Evolutionary conservation across 2,329 filamentous ascomycete genomes (phyloP), one percentile per base, ranked within the genome.

Genomic region (Claviceps humidiphila): DNA sequence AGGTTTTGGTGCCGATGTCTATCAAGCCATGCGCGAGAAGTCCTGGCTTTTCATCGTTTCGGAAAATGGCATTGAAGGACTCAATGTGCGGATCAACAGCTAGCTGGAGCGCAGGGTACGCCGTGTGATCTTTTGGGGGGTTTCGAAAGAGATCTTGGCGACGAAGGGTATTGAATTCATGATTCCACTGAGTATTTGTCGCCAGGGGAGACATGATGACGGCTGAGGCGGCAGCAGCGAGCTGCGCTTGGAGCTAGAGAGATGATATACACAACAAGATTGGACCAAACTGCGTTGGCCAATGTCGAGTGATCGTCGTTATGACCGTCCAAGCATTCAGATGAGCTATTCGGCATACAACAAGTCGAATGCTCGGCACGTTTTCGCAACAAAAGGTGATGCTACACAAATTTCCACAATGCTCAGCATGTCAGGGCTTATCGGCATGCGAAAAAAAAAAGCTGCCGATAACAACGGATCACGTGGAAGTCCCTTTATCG

Each of bases 71-170:
- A 73, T 98, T 95, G 80, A 96, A 98, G 6, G 93, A 93, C 63
- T 96, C 84, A 61, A 97, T 85, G 68, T 98, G 93, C 49, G 93
- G 93, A 58, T 87, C 78, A 54, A 97, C 83, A n/a, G 91, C 87
- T 55, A 80, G 79, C 61, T 90, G 85, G 47, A 98, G 80, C 22
- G 86, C 79, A 14, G 93, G 93, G 64, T 95, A 97, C 54, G 91
- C 89, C 9, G 86, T 86, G 60, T 81, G 85, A 65, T 97, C 90
- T 63, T 80, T 85, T 0, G 93, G 91, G 17, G 93, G 91, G 59
- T 94, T 84, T 62, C 81, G 78, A 68, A 98, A 98, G 22, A 98
- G 85, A 50, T 87, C 78, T 64, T 98, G 88, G 62, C 91, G 85
- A 54, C 88, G 83, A 54, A 90, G 71, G 4, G 88, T 94, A 66